A percentile compares a stretch with the other conserved stretches of the same genome.
Evolutionary conservation across 805 yeast species (phyloP).

Genomic region (Yamadazyma akitaensis): DNA sequence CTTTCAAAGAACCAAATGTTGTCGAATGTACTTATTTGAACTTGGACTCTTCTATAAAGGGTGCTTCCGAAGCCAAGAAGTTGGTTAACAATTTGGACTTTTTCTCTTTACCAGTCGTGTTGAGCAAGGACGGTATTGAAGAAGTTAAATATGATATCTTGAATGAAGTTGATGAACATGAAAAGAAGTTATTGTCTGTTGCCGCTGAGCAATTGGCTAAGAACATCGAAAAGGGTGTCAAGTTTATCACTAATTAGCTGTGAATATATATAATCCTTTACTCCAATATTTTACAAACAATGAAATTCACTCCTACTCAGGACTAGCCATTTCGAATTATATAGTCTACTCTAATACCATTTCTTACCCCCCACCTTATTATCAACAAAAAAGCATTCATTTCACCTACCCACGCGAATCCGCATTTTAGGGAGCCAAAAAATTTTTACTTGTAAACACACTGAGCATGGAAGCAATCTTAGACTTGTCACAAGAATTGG

Average conservation of each 20-base stretch:
- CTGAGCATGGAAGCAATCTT: slow-evolving; percentile 70
- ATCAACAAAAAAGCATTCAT: not conserved
- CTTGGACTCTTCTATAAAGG: slow-evolving; percentile 47
- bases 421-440: slow-evolving; percentile 4
- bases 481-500: slow-evolving; percentile 82
- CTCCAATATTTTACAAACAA: not conserved
- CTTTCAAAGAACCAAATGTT: slow-evolving; percentile 40
- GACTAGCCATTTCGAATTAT: not conserved
- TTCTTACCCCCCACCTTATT: not conserved
- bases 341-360: not conserved
- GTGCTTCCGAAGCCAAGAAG: slow-evolving; percentile 50
- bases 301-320: not conserved
- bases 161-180: slow-evolving; percentile 46
- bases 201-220: slow-evolving; percentile 53
- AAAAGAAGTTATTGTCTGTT: slow-evolving; percentile 51
- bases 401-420: not conserved
- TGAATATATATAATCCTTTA: not conserved
- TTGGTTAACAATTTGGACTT: slow-evolving; percentile 43
- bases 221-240: slow-evolving; percentile 59
- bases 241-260: slow-evolving; percentile 32
- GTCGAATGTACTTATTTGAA: slow-evolving; percentile 52
- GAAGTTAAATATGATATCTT: slow-evolving; percentile 54
- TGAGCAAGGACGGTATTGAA: slow-evolving; percentile 53
- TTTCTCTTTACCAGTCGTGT: slow-evolving; percentile 62
- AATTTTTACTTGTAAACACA: slow-evolving; percentile 7